Evolutionary conservation across 192 early-diverging fungal species (phyloP), one percentile per base, ranked within the genome.

Genomic region (Coemansia sp.): DNA sequence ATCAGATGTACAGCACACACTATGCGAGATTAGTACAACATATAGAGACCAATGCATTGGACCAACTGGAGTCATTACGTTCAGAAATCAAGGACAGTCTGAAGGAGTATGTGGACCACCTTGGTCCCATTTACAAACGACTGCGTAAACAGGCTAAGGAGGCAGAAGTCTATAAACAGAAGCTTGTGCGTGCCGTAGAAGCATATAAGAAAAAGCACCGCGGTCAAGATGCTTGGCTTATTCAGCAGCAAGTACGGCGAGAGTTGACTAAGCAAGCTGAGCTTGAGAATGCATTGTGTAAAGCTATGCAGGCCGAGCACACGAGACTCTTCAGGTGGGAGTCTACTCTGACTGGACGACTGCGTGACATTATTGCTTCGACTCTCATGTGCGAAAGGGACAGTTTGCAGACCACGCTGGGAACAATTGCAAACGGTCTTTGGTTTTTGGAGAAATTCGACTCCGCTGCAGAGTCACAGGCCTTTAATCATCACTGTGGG

Each of bases 111-210:
- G 60, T 53, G 4, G 74, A 76, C 59, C 74, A 76, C 49, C 49
- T 76, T 44, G 68, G 49, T 3, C 74, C 74, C 21, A 69, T 76
- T 16, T 76, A 76, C 61, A 30, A 47, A 19, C 64, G 67, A 61
- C 74, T 76, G 51, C 67, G 74, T 50, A 69, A 70, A 53, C 74
- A 76, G 62, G 74, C 68, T 51, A 76, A 67, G 57, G 64, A 67
- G 41, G 74, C 58, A 0, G 74, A 76, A 44, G 68, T 70, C 38
- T 58, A 53, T 55, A 76, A 76, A 64, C 55, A 70, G 58, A 70
- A 70, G 64, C 74, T 76, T 10, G 64, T 58, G 19, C 59, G 57
- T n/a, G 68, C 68, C 1, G 68, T 76, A 12, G 74, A 76, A 47
- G 63, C 67, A 4, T 69, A 76, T 52, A 76, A 66, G 55, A 76